Evolutionary conservation across 441 rosid genomes (phyloP), one percentile per base, ranked within the genome.

Genomic region (Geranium incanum): DNA sequence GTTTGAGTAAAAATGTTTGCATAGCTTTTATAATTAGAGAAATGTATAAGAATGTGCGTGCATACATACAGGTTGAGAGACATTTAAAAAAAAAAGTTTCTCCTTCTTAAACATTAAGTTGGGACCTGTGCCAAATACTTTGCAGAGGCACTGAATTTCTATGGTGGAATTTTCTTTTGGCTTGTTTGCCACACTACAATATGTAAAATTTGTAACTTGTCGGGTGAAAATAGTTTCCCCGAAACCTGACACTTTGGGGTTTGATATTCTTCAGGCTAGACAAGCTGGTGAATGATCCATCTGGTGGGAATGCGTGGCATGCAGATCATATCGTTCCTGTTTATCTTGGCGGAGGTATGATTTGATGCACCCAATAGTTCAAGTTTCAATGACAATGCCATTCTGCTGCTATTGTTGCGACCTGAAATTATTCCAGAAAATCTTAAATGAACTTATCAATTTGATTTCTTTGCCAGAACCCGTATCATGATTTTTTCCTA

Each of bases 271-370:
- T 74, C 82, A 94, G 99, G 85, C 76, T 92, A 6, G 89, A 89
- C 68, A 88, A 91, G 80, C 88, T 94, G 76, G 91, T 86, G 62
- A 81, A 78, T 76, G 87, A 88, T 79, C 97, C 99, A 78, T 80
- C 84, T 3, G 93, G 89, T 81, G 97, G 95, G 57, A 85, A 90
- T 75, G 97, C 96, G 1, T 92, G 98, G 96, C 96, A 92, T 79
- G 97, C 97, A 0, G 99, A 94, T 84, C 99, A 94, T 75, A 85
- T 92, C 63, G 70, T 95, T 77, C 96, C 99, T 68, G 97, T 92
- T 69, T 95, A 88, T 80, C 84, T 72, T 33, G 99, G 99, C 45
- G 99, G 99, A 85, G 99, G 99, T 95, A 78, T 66, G 70, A 67
- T 63, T 13, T 48, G 66, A 37, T 19, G 50, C 50, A 43, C 50